Conservation (phyloP, 2,329 filamentous ascomycete species). For the Daldinia eschscholtzii region DNA sequence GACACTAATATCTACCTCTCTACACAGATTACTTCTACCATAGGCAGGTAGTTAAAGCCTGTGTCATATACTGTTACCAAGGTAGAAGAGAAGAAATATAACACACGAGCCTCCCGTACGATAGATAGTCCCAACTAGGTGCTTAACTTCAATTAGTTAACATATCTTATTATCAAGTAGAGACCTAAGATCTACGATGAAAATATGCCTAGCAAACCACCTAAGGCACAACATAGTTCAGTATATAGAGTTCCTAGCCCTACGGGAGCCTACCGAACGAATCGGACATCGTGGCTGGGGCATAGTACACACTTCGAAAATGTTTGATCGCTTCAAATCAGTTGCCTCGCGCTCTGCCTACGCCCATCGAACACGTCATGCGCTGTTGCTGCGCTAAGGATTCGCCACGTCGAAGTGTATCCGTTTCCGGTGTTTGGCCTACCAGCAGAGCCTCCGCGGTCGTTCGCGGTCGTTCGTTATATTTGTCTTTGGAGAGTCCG, state of each 20-base stretch:
- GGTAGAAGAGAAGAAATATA: background rate
- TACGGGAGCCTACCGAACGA: slow-evolving; percentile 2
- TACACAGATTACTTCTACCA: background rate
- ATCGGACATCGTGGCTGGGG: background rate
- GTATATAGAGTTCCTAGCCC: slow-evolving; percentile 12
- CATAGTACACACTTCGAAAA: background rate
- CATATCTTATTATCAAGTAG: background rate
- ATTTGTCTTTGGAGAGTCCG: background rate
- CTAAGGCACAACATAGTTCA: background rate
- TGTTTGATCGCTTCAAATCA: slow-evolving; percentile 22
- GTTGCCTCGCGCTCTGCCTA: slow-evolving; percentile 3
- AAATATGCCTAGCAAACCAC: background rate
- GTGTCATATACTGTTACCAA: background rate
- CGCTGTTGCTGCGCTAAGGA: slow-evolving; percentile 22
- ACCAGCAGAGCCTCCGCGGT: background rate
- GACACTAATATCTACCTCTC: background rate
- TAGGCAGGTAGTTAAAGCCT: background rate
- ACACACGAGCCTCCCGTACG: background rate
- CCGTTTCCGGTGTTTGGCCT: slow-evolving; percentile 13
- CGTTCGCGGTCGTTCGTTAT: background rate
- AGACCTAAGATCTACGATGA: background rate
- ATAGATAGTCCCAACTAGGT: background rate
- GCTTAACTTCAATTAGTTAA: background rate
- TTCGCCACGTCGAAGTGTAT: background rate
- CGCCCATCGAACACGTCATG: slow-evolving; percentile 34